Conservation (phyloP, 2,329 filamentous ascomycete genomes). For the Paracamarosporium sp. region DNA sequence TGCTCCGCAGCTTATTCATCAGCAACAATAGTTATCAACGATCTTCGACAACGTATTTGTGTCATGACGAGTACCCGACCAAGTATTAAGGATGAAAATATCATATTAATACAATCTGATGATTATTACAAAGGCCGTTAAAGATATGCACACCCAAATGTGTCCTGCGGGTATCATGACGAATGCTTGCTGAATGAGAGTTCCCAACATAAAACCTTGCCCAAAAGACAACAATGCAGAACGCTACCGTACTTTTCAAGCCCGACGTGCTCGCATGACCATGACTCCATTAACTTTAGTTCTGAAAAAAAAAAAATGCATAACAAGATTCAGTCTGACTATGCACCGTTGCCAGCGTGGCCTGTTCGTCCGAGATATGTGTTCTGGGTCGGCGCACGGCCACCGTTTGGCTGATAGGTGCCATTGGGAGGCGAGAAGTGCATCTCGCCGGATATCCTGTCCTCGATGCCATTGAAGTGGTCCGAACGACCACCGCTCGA, state of each 20-base stretch:
- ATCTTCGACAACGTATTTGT: no score
- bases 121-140: neutral
- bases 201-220: neutral
- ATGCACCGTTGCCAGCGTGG: neutral
- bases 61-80: no score
- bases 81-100: no score
- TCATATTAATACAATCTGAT: neutral
- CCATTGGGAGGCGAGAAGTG: neutral
- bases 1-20: no score
- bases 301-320: neutral
- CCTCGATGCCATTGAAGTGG: conserved; percentile 16
- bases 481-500: neutral
- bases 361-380: neutral
- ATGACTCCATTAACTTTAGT: neutral
- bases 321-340: neutral
- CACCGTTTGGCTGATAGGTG: neutral
- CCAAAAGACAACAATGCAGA: neutral
- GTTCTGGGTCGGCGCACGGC: neutral
- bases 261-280: neutral
- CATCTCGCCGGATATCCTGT: conserved; percentile 8
- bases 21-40: no score
- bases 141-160: neutral
- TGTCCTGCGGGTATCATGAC: neutral
- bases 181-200: neutral
- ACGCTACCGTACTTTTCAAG: neutral